These are phyloP conservation scores for Thelonectria discophora DNA, from an alignment of 2,329 filamentous ascomycete genomes.

Conservation along the genomic window DNA sequence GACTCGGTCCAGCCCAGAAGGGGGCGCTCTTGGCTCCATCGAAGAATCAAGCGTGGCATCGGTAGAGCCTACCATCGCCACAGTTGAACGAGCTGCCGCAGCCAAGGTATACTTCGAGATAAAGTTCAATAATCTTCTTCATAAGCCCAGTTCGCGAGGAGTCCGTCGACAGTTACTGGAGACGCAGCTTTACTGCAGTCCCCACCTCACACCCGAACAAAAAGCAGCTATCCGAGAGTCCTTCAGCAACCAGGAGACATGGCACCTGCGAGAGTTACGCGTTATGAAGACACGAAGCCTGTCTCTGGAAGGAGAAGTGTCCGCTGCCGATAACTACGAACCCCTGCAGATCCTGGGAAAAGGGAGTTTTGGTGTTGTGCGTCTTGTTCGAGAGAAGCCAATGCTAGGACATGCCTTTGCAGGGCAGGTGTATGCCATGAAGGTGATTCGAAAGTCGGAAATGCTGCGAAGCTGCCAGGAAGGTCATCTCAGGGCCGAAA, in stretches of 20 bases:
- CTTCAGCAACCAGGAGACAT: constrained; percentile 74
- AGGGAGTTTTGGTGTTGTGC: constrained; percentile 93
- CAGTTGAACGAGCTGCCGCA: constrained; percentile 80
- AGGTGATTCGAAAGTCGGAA: constrained; percentile 91
- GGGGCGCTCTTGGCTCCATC: constrained; percentile 47
- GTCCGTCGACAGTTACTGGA: constrained; percentile 48
- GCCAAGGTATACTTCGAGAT: constrained; percentile 89
- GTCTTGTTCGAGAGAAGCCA: constrained; percentile 76
- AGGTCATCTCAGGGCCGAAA: constrained; percentile 87
- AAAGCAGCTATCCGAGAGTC: constrained; percentile 60
- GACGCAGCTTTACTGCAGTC: constrained; percentile 63
- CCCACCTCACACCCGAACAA: constrained; percentile 65
- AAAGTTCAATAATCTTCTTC: constrained; percentile 77
- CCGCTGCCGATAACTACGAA: constrained; percentile 66
- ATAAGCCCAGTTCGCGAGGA: constrained; percentile 50
- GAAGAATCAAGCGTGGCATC: constrained; percentile 42
- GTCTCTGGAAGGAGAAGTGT: constrained; percentile 18
- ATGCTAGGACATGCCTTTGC: constrained; percentile 41
- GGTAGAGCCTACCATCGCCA: constrained; percentile 54
- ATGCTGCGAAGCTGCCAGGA: constrained; percentile 94
- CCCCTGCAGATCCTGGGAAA: constrained; percentile 85
- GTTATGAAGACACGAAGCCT: constrained; percentile 71
- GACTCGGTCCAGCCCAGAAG: constrained; percentile 50
- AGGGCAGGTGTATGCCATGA: constrained; percentile 87
- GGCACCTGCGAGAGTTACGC: constrained; percentile 78